Evolutionary conservation across 495 filamentous ascomycete genomes (phyloP).

Genomic region (Penicillium ochrochloron): DNA sequence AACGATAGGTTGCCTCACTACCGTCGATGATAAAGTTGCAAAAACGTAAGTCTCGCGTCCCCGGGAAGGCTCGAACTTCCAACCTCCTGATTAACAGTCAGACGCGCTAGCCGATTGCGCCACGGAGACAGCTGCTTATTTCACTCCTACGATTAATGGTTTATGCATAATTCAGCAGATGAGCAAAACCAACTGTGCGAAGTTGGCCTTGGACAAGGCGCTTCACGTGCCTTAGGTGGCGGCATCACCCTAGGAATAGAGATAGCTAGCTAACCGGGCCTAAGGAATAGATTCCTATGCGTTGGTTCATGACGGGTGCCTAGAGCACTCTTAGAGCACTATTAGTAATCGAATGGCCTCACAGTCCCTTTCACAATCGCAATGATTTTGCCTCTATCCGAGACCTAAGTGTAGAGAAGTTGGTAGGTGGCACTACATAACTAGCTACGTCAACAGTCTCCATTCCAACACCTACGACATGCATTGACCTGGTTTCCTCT

Average conservation of each 20-base stretch:
- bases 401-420: too few species aligned
- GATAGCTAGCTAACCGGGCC: too few species aligned
- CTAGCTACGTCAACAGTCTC: background rate
- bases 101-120: constrained; percentile 57
- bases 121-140: constrained; percentile 37
- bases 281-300: too few species aligned
- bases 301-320: too few species aligned
- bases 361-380: too few species aligned
- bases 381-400: too few species aligned
- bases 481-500: background rate
- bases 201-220: too few species aligned
- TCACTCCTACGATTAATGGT: background rate
- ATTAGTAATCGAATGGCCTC: too few species aligned
- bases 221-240: background rate
- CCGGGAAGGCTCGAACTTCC: constrained; percentile 55
- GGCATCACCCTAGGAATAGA: background rate
- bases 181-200: too few species aligned
- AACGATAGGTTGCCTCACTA: too few species aligned
- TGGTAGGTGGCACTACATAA: background rate
- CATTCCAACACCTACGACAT: background rate
- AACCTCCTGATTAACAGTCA: constrained; percentile 58
- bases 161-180: background rate
- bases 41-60: constrained; percentile 26
- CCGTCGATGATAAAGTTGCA: background rate
- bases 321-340: too few species aligned